Evolutionary conservation across 1,284 basidiomycete species (phyloP).

Genomic region (Phellopilus nigrolimitatus): DNA sequence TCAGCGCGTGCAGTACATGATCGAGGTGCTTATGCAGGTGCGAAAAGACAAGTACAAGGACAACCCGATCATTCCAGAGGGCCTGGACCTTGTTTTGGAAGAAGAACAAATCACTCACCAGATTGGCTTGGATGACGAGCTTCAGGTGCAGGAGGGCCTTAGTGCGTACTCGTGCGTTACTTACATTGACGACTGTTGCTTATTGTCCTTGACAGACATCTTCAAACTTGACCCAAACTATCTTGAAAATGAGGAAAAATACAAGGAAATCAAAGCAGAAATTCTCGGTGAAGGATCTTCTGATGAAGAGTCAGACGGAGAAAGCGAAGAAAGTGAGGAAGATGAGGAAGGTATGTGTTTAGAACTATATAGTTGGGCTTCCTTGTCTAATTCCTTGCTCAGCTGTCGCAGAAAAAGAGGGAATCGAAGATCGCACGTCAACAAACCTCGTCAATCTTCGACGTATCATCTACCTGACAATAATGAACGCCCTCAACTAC

Average conservation of each 20-base stretch:
- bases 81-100: constrained; percentile 94
- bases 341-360: constrained; percentile 45
- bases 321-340: constrained; percentile 58
- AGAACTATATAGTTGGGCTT: constrained; percentile 13
- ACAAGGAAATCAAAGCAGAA: constrained; percentile 87
- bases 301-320: constrained; percentile 60
- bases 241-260: constrained; percentile 90
- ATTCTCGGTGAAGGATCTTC: constrained; percentile 88
- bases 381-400: constrained; percentile 18
- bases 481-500: constrained; percentile 98
- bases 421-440: constrained; percentile 92
- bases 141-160: constrained; percentile 90
- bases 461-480: constrained; percentile 92
- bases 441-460: constrained; percentile 96
- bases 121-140: constrained; percentile 86
- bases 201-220: constrained; percentile 54
- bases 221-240: constrained; percentile 95
- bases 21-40: constrained; percentile 97
- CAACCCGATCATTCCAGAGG: constrained; percentile 90
- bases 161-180: constrained; percentile 53
- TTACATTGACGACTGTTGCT: constrained; percentile 7
- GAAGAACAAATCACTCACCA: constrained; percentile 97
- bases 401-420: constrained; percentile 73
- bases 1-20: constrained; percentile 99
- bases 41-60: constrained; percentile 99